phyloP scores from a whole-genome alignment of 1,284 basidiomycete genomes.

The Vanrija sp. region DNA sequence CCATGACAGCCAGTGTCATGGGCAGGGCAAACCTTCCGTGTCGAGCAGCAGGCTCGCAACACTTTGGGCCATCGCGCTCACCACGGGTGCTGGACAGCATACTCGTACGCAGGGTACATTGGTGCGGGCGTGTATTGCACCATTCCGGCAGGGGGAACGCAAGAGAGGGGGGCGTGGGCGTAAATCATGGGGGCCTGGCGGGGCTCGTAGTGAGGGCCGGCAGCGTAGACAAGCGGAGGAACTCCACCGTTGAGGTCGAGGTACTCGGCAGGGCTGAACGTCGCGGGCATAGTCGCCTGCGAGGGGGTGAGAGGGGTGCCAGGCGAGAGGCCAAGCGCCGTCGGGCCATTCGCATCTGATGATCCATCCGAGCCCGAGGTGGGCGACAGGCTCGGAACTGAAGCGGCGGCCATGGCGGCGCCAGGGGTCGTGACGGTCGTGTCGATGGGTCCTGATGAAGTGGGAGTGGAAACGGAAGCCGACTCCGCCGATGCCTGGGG shows the following conservation, averaged over 20 bases:
- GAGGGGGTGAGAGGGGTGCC: constrained; percentile 12
- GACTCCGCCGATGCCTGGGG: too few relatives aligned
- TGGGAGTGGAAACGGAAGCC: too few relatives aligned
- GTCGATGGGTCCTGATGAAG: not conserved
- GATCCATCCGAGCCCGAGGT: constrained; percentile 5
- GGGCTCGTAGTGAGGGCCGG: not conserved
- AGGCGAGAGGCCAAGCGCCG: constrained; percentile 2
- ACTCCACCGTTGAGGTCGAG: not conserved
- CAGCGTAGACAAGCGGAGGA: not conserved
- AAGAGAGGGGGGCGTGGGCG: not conserved
- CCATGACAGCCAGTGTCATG: too few relatives aligned
- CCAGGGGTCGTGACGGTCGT: not conserved
- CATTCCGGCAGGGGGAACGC: not conserved
- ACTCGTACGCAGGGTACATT: constrained; percentile 12
- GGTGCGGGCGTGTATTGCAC: constrained; percentile 5
- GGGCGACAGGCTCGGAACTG: constrained; percentile 11
- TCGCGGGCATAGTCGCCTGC: constrained; percentile 5
- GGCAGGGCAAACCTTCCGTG: not conserved
- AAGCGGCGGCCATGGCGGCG: not conserved
- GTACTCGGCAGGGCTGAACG: constrained; percentile 1
- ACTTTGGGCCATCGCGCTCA: not conserved
- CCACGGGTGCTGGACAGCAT: constrained; percentile 14
- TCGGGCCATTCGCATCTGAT: not conserved
- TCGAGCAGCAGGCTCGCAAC: not conserved
- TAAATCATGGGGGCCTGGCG: not conserved